Base-by-base conservation (phyloP, 495 filamentous ascomycete genomes). In the Aspergillus nidulans region DNA sequence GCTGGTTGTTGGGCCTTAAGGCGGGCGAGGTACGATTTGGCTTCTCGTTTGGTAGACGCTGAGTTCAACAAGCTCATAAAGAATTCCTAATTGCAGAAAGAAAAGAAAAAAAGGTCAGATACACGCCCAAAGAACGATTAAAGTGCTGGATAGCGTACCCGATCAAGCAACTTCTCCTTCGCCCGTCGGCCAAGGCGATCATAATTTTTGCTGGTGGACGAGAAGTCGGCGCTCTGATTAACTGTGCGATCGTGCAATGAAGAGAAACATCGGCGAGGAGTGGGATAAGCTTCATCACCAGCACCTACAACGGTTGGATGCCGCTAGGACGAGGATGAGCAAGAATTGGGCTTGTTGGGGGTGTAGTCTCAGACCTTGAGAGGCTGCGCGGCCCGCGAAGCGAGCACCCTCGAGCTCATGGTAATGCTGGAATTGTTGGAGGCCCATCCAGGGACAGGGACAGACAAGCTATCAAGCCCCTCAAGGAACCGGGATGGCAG, bases 41-140 rank as follows among this genome's bases (percentile, higher is more conserved):
- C 92, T 70, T 97, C 92, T 50, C 92, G 85, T 69, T 89, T 92
- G 1, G 92, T 96, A 1, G 91, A 85, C 4, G 90, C 87, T 12
- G 92, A 89, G 60, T 81, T 86, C 19, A 97, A 75, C 6, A 96
- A 78, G 24, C 89, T 91, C 9, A 92, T 77, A 59, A 91, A 86
- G 58, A 94, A 85, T 69, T 92, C 88, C 90, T 94, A 39, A 6
- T 30, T n/a, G 3, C 18, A 39, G 2, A n/a, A 21, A 20, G 2
- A n/a, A n/a, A n/a, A n/a, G n/a, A n/a, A n/a, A n/a, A n/a, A n/a
- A n/a, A 48, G 2, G 32, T 34, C 6, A 39, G 32, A 25, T 15
- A 21, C 15, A 16, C 21, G 19, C 3, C 41, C 1, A 13, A 30
- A 16, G 19, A 26, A 6, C n/a, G 25, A 44, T 34, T 24, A n/a